Base-by-base conservation (phyloP, 2,329 filamentous ascomycete genomes). In the Penicillium freii region DNA sequence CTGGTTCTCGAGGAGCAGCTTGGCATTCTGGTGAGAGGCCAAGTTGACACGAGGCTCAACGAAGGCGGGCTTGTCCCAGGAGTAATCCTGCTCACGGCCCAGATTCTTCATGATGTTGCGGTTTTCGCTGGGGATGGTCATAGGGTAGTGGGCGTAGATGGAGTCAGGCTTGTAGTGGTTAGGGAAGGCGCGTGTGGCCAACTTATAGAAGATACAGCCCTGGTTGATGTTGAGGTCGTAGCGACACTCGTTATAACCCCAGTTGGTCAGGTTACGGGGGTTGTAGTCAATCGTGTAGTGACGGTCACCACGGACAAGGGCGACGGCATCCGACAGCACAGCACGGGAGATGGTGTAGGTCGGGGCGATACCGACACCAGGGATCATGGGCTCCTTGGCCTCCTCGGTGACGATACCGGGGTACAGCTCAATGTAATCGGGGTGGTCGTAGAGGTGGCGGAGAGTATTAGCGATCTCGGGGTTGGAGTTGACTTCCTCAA, bases 401-500 rank as follows among this genome's bases (percentile, higher is more conserved):
- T 89, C 87, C 70, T 93, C 90, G 0, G 87, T 84, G 0, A 92
- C 87, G 3, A 93, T 79, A 33, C 90, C 90, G 0, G 90, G 88
- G 67, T 93, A 94, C 48, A 93, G 78, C 73, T 94, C 90, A 15
- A 93, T 89, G 62, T 85, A 85, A 69, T 93, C 90, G 0, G 89
- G 89, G 68, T 91, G 87, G 59, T 89, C 87, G 21, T 76, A 78
- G 11, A 94, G 79, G 55, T 86, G 80, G 17, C 82, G 80, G 5
- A 92, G 80, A 27, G 84, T 79, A 47, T 87, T 81, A 2, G 89
- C 84, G 17, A 93, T 83, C 15, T 84, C 82, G 0, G 87, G 87
- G 64, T 94, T 87, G 0, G 87, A 85, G 72, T 92, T 94, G 76
- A 95, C 92, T 50, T 92, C 89, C 71, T 92, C 89, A 59, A 95